Base-by-base conservation (phyloP, 1,139 yeast genomes). In the Entelexis paramagnoliae region DNA sequence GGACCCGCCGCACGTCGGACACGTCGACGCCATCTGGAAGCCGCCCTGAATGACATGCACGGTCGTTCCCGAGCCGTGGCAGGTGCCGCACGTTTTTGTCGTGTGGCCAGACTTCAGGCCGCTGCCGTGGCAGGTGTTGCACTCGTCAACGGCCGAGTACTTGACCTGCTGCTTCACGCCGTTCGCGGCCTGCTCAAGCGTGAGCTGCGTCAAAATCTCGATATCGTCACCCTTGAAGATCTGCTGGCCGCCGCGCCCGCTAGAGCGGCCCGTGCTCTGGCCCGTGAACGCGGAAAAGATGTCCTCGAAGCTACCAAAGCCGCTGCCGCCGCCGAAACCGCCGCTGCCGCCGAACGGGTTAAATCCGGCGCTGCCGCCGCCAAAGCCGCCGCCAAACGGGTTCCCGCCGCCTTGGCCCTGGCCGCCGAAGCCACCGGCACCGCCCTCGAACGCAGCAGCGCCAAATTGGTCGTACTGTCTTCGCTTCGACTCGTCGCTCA, bases 1-100 rank as follows among this genome's bases (percentile, higher is more conserved):
- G 4, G 85, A 72, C 43, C 99, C 99, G 48, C 76, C 80, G 74
- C 99, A 91, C 1, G 81, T 72, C 50, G 76, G 76, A 75, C 99
- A 91, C 14, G 96, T 87, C 3, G 95, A 81, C 2, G 95, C 81
- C 96, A 93, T 88, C 63, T 89, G 96, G 78, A 91, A 93, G 0
- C 97, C 97, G 10, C 95, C 96, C 60, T 81, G 82, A 66, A 88
- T 76, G 52, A 79, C 73, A 63, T 89, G 96, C 22, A 89, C 84
- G 24, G 84, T 79, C 46, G 89, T 83, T 9, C 99, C 99, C 0
- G 95, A 78, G 54, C 99, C 99, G 54, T 88, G 89, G 72, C 99
- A 91, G 3, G 86, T 72, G 2, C 79, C 72, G 73, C 98, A 91
- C 0, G 95, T 85, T 19, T 80, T 72, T 66, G 86, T 84, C 66